Evolutionary conservation across 2,329 filamentous ascomycete genomes (phyloP), one percentile per base, ranked within the genome.

Genomic region (Escovopsis weberi): DNA sequence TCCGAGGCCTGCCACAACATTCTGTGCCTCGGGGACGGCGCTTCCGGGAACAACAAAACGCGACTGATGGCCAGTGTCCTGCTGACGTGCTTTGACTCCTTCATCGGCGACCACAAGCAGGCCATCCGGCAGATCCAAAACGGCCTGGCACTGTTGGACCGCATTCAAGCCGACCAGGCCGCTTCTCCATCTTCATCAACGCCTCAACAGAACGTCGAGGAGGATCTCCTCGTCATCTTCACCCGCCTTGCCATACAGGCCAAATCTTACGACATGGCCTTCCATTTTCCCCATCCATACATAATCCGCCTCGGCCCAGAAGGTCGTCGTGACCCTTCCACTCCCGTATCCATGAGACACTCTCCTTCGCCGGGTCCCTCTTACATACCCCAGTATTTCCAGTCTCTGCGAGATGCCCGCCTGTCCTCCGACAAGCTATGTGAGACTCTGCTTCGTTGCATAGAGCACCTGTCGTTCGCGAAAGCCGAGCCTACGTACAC

Each of bases 181-280:
- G 23, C 23, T 23, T 23, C 23, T 23, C 23, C 23, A 4, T 23
- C 23, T 23, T 6, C 23, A 23, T 23, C 23, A 23, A 23, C 23
- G 6, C 23, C 23, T 23, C 23, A 23, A 23, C 45, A 38, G 28
- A 63, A 69, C 1, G 64, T 74, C 6, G 72, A 77, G 47, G 67
- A 74, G 40, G 76, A 80, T 51, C 63, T 80, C 26, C 64, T 75
- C 6, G 72, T 75, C 40, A 78, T 80, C 63, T 80, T 80, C 50
- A 78, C 72, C 2, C 68, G 76, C 4, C 62, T 80, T 2, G 75
- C 74, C 2, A 76, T 80, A 37, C 76, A 80, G 54, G 76, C 76
- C 37, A 80, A 80, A 53, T 78, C 75, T 1, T 80, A 80, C 53
- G 76, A 80, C 51, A 75, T 80, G 74, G 76, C 76, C 30, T 80